These are phyloP conservation scores for Grigorovia yakushimaensis DNA, from an alignment of 805 yeast species.

Conservation along the genomic window DNA sequence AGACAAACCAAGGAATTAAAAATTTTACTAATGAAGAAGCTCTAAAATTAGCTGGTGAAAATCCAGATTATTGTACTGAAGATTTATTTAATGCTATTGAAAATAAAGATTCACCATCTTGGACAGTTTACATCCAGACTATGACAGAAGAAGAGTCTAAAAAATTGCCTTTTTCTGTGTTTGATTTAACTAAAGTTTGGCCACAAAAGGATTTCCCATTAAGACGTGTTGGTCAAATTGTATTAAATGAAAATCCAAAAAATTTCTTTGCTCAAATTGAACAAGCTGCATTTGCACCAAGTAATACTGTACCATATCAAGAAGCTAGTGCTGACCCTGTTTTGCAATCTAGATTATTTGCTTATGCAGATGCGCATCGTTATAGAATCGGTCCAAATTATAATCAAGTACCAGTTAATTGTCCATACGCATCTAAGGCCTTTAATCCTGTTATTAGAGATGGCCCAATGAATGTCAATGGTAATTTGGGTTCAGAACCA, in stretches of 20 bases:
- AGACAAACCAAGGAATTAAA: slow-evolving; percentile 45
- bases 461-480: slow-evolving; percentile 63
- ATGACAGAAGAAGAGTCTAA: slow-evolving; percentile 80
- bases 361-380: slow-evolving; percentile 80
- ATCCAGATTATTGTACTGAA: slow-evolving; percentile 75
- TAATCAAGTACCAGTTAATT: slow-evolving; percentile 80
- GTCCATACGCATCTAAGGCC: slow-evolving; percentile 53
- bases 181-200: slow-evolving; percentile 90
- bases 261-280: slow-evolving; percentile 84
- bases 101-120: slow-evolving; percentile 66
- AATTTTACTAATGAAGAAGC: slow-evolving; percentile 58
- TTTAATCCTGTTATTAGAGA: slow-evolving; percentile 73
- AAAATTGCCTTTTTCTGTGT: slow-evolving; percentile 67
- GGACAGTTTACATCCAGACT: slow-evolving; percentile 79
- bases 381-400: slow-evolving; percentile 69
- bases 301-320: slow-evolving; percentile 76
- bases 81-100: slow-evolving; percentile 75
- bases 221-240: slow-evolving; percentile 74
- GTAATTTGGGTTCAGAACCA: slow-evolving; percentile 70
- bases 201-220: slow-evolving; percentile 80
- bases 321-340: slow-evolving; percentile 81
- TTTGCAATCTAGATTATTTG: slow-evolving; percentile 68
- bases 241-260: slow-evolving; percentile 71
- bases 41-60: slow-evolving; percentile 53
- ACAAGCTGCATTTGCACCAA: slow-evolving; percentile 79